Percentiles rank a stretch among this genome's conserved stretches.
These are phyloP conservation scores for Lentinula sp. DNA, from an alignment of 768 basidiomycete genomes.

Conservation along the genomic window DNA sequence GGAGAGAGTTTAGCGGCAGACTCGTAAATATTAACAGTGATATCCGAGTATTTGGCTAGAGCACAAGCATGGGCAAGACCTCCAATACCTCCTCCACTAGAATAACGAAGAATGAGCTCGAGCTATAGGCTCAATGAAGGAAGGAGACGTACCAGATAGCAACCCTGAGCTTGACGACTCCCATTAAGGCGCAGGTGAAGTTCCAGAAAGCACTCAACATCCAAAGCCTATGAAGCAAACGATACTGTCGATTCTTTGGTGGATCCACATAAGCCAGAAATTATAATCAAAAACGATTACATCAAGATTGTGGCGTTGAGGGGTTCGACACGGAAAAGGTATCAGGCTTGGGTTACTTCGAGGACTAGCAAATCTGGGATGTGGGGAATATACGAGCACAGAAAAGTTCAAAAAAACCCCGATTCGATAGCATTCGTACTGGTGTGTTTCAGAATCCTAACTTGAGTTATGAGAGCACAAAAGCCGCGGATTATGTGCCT, in stretches of 20 bases:
- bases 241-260: background rate
- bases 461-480: background rate
- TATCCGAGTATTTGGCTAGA: constrained; percentile 24
- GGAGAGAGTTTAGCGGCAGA: constrained; percentile 32
- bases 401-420: background rate
- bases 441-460: background rate
- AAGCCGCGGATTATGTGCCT: constrained; percentile 5
- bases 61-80: constrained; percentile 23
- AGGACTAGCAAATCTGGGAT: background rate
- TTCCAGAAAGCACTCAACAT: background rate
- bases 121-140: background rate
- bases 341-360: background rate
- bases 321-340: background rate
- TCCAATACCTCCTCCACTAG: constrained; percentile 26
- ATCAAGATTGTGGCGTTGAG: constrained; percentile 6
- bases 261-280: constrained; percentile 6
- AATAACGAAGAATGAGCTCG: background rate
- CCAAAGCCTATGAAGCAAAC: constrained; percentile 5
- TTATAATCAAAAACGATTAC: constrained; percentile 1
- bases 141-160: constrained; percentile 11
- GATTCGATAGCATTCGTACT: constrained; percentile 2
- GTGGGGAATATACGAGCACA: background rate
- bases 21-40: constrained; percentile 39
- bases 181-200: constrained; percentile 1
- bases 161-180: constrained; percentile 4